Evolutionary conservation across 2,329 filamentous ascomycete genomes (phyloP), one percentile per base, ranked within the genome.

Genomic region (Pseudogymnoascus sp.): DNA sequence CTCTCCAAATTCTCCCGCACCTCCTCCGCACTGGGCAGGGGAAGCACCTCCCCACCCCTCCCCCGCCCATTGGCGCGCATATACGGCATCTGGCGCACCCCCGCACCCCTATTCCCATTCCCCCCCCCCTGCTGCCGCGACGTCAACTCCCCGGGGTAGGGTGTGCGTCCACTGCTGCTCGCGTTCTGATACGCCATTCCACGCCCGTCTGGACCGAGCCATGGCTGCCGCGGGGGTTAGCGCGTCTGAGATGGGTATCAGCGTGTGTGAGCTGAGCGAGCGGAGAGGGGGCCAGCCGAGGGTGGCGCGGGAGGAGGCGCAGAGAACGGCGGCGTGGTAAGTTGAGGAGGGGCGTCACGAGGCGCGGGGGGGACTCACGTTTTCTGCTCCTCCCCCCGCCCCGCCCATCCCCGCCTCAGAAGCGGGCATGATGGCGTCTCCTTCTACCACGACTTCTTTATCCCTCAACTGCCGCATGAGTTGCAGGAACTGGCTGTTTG

Each of bases 391-490:
- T 7, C 39, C 39, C 7, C n/a, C 14, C 3, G 12, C 7, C 47
- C 47, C 16, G 47, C 47, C 11, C 1, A 23, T 2, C 10, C 31
- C 31, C 31, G 31, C 10, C 31, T 34, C 31, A 4, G 14, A 14
- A 12, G 47, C 47, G 1, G 18, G 47, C 18, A 87, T 83, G 71
- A 88, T 79, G 69, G 84, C 83, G 71, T 90, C 86, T 57, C 86
- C 88, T 67, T 90, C 81, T 31, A 93, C 85, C 62, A 83, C 82
- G 11, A 92, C 84, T 75, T 93, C 86, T 62, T 83, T 80, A 70
- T 89, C 85, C 60, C 87, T 82, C 64, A 93, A 82, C 64, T 84
- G 82, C 26, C 87, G 83, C 90, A 96, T 95, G 54, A 96, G 77
- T 3, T 83, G 80, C 0, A 93, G 76, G 71, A 96, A 96, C 64